Evolutionary conservation across 2,329 filamentous ascomycete species (phyloP), one percentile per base, ranked within the genome.

Genomic region (Neofusicoccum umdonicola): DNA sequence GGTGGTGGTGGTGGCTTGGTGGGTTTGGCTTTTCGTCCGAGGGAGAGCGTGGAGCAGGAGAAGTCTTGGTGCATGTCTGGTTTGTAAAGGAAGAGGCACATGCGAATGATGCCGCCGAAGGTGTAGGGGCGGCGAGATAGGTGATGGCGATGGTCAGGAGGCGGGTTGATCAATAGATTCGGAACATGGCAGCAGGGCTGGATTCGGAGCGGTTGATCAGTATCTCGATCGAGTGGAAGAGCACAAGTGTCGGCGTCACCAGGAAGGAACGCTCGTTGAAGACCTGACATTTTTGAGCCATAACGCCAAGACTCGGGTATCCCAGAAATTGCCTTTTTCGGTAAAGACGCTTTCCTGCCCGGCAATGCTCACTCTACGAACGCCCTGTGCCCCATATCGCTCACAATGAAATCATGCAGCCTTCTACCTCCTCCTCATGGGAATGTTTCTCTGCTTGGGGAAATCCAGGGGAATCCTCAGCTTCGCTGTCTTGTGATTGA

Each of bases 401-500:
- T 48, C 27, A 7, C 27, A 31, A 31, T 31, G 7, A 31, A 31
- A 31, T 31, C 4, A 31, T 7, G 27, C 27, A 7, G 45, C 6
- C 8, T 4, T 19, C 51, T 31, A 62, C 39, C 58, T 51, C 63
- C 71, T 72, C 52, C 73, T 72, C 65, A 69, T 67, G 27, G 71
- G 66, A 73, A 78, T 67, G 73, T 76, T 69, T 73, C 78, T 72
- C 71, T 80, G 74, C 80, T 90, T 93, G 1, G 94, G 95, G 75
- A 97, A 97, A 66, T 88, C 84, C 52, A 97, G 80, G 3, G 95
- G 95, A 67, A 97, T 77, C 70, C 84, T 86, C 71, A 98, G 80
- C 69, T 87, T 87, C 12, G 90, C 93, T 57, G 93, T 79, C 66
- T 78, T 84, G 67, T 87, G 87, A 64, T 86, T 86, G 19, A 78